A percentile compares a stretch with the other conserved stretches of the same genome.
phyloP scores from a whole-genome alignment of 1,284 basidiomycete species.

The Cerrena zonata region DNA sequence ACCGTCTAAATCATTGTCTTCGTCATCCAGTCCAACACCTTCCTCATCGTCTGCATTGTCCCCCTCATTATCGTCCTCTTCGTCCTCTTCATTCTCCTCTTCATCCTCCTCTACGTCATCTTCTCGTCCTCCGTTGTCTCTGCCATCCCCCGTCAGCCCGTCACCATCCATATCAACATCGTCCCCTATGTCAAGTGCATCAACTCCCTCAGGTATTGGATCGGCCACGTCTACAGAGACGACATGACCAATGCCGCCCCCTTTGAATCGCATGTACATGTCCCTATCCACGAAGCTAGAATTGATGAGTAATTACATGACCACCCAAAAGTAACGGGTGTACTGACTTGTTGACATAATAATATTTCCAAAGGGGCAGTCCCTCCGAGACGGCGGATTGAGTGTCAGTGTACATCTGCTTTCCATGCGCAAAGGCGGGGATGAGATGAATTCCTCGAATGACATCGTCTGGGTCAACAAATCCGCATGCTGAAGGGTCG shows the following conservation, averaged over 20 bases:
- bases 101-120: too few species aligned
- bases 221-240: background rate
- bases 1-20: too few species aligned
- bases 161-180: too few species aligned
- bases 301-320: background rate
- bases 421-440: conserved; percentile 26
- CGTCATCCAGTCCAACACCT: too few species aligned
- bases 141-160: too few species aligned
- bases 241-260: conserved; percentile 3
- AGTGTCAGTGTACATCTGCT: too few species aligned
- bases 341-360: conserved; percentile 10
- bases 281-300: conserved; percentile 4
- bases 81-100: background rate
- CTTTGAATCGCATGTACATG: conserved; percentile 2
- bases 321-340: background rate
- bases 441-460: conserved; percentile 29
- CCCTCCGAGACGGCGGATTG: background rate
- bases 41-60: background rate
- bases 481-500: conserved; percentile 16
- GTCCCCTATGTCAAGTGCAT: background rate
- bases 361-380: conserved; percentile 3
- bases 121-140: too few species aligned
- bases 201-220: background rate
- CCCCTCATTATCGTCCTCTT: background rate
- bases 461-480: conserved; percentile 23